These are phyloP conservation scores for Torulaspora gathmanii DNA, from an alignment of 805 yeast species.

Conservation along the genomic window DNA sequence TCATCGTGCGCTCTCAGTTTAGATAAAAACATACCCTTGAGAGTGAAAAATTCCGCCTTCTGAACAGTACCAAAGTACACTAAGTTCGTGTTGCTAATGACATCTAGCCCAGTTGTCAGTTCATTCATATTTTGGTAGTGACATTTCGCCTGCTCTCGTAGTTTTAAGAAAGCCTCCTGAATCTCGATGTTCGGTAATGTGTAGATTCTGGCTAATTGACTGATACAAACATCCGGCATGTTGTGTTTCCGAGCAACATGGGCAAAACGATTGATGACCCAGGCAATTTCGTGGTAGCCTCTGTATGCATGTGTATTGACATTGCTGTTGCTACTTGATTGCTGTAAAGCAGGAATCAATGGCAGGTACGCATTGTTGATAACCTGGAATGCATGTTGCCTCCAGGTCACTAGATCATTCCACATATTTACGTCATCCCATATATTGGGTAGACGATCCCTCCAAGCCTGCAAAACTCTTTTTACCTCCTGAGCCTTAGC, in stretches of 20 bases:
- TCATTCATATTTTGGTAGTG: constrained; percentile 91
- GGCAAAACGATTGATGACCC: constrained; percentile 97
- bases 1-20: constrained; percentile 86
- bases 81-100: constrained; percentile 90
- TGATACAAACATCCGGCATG: constrained; percentile 94
- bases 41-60: constrained; percentile 94
- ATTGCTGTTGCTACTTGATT: constrained; percentile 57
- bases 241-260: constrained; percentile 97
- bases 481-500: constrained; percentile 90
- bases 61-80: constrained; percentile 96
- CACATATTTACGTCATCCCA: constrained; percentile 98
- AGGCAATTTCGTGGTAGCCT: constrained; percentile 97
- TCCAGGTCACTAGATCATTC: constrained; percentile 97
- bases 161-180: constrained; percentile 93
- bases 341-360: constrained; percentile 78
- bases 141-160: constrained; percentile 96
- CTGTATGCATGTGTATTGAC: constrained; percentile 92
- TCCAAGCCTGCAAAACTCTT: constrained; percentile 93
- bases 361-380: constrained; percentile 94
- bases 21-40: constrained; percentile 96
- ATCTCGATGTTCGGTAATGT: constrained; percentile 96
- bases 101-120: constrained; percentile 91
- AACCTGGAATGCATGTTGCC: constrained; percentile 96
- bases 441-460: constrained; percentile 90
- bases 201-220: constrained; percentile 87